These are phyloP conservation scores for Gonium pectorale DNA, from an alignment of 139 green algal genomes.

Conservation along the genomic window DNA sequence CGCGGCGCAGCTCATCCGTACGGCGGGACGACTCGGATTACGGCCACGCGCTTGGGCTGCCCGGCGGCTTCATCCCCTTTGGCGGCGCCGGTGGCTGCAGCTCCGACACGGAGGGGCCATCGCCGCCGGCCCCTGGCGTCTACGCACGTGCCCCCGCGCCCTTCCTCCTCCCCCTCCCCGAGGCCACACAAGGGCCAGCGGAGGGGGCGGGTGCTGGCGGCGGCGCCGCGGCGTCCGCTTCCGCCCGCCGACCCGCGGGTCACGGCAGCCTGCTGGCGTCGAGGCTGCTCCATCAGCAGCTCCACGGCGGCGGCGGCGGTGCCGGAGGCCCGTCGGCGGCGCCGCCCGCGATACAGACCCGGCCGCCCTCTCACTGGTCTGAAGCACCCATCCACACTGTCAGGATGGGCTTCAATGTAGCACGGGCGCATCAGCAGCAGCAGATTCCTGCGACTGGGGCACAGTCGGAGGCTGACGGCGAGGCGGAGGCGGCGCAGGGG, in stretches of 20 bases:
- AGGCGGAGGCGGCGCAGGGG: neutral
- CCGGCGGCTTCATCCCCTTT: constrained; percentile 22
- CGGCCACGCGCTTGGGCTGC: no score
- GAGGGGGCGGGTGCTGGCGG: neutral
- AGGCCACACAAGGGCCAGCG: neutral
- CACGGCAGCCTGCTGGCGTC: neutral
- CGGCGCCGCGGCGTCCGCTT: neutral
- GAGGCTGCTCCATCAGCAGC: neutral
- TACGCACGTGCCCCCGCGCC: neutral
- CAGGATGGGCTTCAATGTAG: constrained; percentile 16
- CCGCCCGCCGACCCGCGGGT: neutral
- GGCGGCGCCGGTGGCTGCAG: constrained; percentile 11
- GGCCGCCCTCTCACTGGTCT: neutral
- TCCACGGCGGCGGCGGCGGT: neutral
- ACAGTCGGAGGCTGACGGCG: no score
- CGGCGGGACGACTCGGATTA: no score
- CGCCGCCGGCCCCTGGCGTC: neutral
- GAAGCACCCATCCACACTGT: constrained; percentile 21
- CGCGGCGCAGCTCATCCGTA: no score
- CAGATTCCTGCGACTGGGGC: no score
- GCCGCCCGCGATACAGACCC: neutral
- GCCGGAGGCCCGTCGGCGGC: neutral
- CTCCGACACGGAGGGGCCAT: constrained; percentile 22
- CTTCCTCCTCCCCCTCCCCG: neutral
- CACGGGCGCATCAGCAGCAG: neutral